Conservation (phyloP, 2,329 filamentous ascomycete species). For the Paraphoma sp. region DNA sequence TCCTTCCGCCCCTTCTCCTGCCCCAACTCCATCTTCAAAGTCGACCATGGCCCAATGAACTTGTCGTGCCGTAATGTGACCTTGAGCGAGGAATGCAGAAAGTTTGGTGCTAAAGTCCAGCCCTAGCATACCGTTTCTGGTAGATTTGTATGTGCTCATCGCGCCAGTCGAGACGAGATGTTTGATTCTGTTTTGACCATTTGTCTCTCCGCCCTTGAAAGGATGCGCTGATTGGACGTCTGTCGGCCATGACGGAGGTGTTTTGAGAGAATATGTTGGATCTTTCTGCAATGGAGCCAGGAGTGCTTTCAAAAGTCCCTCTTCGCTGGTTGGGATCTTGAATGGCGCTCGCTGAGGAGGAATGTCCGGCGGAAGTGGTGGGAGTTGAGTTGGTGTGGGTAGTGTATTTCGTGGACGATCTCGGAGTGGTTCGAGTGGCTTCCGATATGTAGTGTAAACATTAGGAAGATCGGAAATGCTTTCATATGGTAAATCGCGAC, state of each 20-base stretch:
- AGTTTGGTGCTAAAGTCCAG: slow-evolving; percentile 77
- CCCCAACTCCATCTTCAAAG: slow-evolving; percentile 69
- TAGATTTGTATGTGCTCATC: slow-evolving; percentile 71
- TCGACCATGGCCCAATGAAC: slow-evolving; percentile 72
- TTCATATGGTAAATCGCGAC: slow-evolving; percentile 69
- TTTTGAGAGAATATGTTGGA: slow-evolving; percentile 52
- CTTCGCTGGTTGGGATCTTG: slow-evolving; percentile 62
- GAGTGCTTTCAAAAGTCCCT: slow-evolving; percentile 62
- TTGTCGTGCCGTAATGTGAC: slow-evolving; percentile 75
- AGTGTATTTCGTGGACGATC: slow-evolving; percentile 66
- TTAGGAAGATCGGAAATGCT: slow-evolving; percentile 69
- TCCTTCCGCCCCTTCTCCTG: slow-evolving; percentile 49
- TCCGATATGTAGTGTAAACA: slow-evolving; percentile 77
- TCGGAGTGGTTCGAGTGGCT: slow-evolving; percentile 73
- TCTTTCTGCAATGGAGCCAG: slow-evolving; percentile 62
- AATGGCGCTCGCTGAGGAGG: slow-evolving; percentile 70
- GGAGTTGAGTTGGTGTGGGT: slow-evolving; percentile 63
- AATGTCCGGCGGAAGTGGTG: slow-evolving; percentile 63
- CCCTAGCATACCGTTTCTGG: slow-evolving; percentile 74
- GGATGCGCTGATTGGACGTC: slow-evolving; percentile 67
- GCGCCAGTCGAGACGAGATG: slow-evolving; percentile 67
- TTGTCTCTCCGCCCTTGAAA: slow-evolving; percentile 71
- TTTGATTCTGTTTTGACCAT: slow-evolving; percentile 64
- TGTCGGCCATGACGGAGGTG: slow-evolving; percentile 62
- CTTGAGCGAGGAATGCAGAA: slow-evolving; percentile 74